Evolutionary conservation across 805 yeast genomes (phyloP).

Genomic region (Priceomyces medius): DNA sequence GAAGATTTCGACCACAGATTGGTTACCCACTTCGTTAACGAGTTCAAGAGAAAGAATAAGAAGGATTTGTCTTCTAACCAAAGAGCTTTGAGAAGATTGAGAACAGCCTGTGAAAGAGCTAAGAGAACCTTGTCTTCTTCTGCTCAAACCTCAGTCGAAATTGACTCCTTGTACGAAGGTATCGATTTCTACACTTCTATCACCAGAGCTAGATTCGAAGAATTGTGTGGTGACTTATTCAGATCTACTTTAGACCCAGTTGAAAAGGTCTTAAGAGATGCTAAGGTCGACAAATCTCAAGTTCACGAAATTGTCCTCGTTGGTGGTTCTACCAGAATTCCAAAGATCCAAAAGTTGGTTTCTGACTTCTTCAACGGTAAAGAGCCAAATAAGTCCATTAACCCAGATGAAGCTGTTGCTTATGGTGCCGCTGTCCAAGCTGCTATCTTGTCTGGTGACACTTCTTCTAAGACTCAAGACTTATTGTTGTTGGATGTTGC

Average conservation of each 20-base stretch:
- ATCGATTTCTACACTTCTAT: constrained; percentile 92
- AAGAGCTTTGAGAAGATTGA: constrained; percentile 87
- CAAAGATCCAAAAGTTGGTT: constrained; percentile 92
- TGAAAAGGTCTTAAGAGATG: constrained; percentile 91
- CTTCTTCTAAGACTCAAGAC: constrained; percentile 46
- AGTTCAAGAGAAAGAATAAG: constrained; percentile 90
- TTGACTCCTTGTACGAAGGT: constrained; percentile 93
- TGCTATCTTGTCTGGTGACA: constrained; percentile 92
- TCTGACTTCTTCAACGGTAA: constrained; percentile 91
- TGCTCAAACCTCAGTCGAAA: constrained; percentile 93
- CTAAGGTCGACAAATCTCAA: constrained; percentile 82
- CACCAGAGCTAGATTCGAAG: constrained; percentile 98
- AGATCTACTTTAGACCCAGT: constrained; percentile 95
- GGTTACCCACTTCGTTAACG: constrained; percentile 84
- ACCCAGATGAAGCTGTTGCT: constrained; percentile 99
- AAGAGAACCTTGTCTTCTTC: constrained; percentile 94
- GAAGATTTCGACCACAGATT: constrained; percentile 92
- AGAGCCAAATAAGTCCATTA: constrained; percentile 95
- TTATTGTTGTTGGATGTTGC: constrained; percentile 82
- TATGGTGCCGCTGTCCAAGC: constrained; percentile 99
- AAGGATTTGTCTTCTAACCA: constrained; percentile 79
- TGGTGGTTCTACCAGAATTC: constrained; percentile 99
- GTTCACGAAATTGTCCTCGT: constrained; percentile 94
- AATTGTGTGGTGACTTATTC: constrained; percentile 87
- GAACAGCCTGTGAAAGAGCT: constrained; percentile 98